A percentile compares a stretch with the other conserved stretches of the same genome.
Conservation (phyloP, 306 rosid species). For the Astragalus glycyphyllos region DNA sequence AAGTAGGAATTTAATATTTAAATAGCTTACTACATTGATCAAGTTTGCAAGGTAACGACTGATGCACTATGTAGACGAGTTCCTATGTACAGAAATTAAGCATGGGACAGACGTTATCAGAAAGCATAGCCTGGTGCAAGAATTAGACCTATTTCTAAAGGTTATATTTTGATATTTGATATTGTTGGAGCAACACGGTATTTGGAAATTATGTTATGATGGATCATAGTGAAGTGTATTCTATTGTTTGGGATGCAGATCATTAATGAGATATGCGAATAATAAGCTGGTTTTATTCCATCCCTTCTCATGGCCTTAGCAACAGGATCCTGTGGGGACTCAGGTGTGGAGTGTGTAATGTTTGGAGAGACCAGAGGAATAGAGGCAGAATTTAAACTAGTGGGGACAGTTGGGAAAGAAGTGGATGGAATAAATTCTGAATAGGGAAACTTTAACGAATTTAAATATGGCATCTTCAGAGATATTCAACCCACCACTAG, state of each 20-base stretch:
- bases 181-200: neutral
- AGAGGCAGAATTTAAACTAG: too few species aligned
- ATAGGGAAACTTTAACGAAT: too few species aligned
- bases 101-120: neutral
- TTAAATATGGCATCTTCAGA: too few species aligned
- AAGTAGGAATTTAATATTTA: slow-evolving; percentile 10
- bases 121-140: slow-evolving; percentile 5
- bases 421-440: neutral
- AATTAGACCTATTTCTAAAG: slow-evolving; percentile 2
- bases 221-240: neutral
- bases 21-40: slow-evolving; percentile 29
- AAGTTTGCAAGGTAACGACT: slow-evolving; percentile 30
- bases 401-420: neutral
- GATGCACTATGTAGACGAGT: slow-evolving; percentile 13
- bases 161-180: neutral
- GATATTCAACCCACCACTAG: too few species aligned
- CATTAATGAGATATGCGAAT: too few species aligned
- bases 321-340: too few species aligned
- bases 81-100: slow-evolving; percentile 3
- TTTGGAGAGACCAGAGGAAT: too few species aligned
- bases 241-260: too few species aligned
- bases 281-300: too few species aligned
- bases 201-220: neutral
- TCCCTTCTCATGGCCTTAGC: too few species aligned
- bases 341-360: too few species aligned